Base-by-base conservation (phyloP, 768 basidiomycete species). In the Tylopilus sp. region DNA sequence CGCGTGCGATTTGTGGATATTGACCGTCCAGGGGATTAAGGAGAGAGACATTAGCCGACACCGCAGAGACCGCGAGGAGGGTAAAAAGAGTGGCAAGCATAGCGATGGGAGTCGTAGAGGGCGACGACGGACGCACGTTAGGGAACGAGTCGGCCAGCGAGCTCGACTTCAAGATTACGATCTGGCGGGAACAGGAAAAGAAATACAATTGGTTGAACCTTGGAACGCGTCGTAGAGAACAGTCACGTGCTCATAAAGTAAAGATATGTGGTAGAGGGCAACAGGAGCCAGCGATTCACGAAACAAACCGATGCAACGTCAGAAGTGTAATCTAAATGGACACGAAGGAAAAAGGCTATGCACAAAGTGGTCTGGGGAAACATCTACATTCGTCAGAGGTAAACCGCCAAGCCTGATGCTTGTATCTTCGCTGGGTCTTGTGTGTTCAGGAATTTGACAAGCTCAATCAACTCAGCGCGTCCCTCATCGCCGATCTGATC, bases 401-500 rank as follows among this genome's bases (percentile, higher is more conserved):
- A 79, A 17, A 71, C 68, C 12, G 69, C 65, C 60, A 94, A 73
- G 23, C 93, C 93, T 7, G 89, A 83, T 6, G 86, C 89, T 62
- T 86, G 85, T 28, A 98, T 79, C 71, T 87, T 90, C 28, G 73
- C 82, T 25, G 93, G 86, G 47, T 85, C 79, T 70, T 91, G 82
- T 31, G 73, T 73, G 66, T 88, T 88, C 65, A 99, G 75, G 49
- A 80, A 79, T 22, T 73, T 73, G 53, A 98, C 72, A 31, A 98
- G 76, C 40, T 81, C 75, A 55, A 93, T 82, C 59, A 99, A 72
- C 66, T 91, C 82, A 21, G 74, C 80, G 43, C 87, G 80, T 48
- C 85, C 81, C 60, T 93, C 90, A 40, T 88, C 85, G 10, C 85
- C 84, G 56, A 97, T 71, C 71, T 94, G 88, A 56, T 93, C 91